These are phyloP conservation scores for Leccinum arenicola DNA, from an alignment of 768 basidiomycete genomes.

Conservation along the genomic window DNA sequence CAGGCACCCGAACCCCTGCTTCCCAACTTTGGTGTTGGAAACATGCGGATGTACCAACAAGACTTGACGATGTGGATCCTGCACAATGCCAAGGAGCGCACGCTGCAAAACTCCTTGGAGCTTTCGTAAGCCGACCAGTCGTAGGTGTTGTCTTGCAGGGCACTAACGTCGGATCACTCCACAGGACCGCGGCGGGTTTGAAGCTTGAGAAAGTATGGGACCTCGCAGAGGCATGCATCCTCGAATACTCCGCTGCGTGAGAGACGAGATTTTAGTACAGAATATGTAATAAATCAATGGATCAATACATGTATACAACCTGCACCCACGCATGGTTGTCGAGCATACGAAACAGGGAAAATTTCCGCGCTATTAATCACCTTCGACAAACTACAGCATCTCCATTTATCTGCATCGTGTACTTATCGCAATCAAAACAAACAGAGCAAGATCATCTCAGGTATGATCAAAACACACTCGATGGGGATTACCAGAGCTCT, in stretches of 20 bases:
- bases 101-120: conserved; percentile 25
- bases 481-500: conserved; percentile 20
- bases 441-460: neutral
- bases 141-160: neutral
- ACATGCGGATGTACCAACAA: conserved; percentile 26
- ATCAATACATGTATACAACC: neutral
- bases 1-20: conserved; percentile 36
- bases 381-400: neutral
- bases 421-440: neutral
- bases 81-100: conserved; percentile 34
- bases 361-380: neutral
- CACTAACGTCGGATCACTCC: neutral
- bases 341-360: neutral
- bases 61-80: conserved; percentile 32
- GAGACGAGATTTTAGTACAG: neutral
- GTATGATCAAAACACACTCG: neutral
- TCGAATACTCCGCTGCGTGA: conserved; percentile 26
- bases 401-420: neutral
- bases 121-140: conserved; percentile 24
- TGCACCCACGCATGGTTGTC: conserved; percentile 16
- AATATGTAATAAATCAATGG: neutral
- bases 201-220: conserved; percentile 34
- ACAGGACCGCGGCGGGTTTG: conserved; percentile 24
- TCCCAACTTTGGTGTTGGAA: conserved; percentile 33
- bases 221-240: conserved; percentile 24